phyloP scores from a whole-genome alignment of 768 basidiomycete species.

The Phallus indusiatus region DNA sequence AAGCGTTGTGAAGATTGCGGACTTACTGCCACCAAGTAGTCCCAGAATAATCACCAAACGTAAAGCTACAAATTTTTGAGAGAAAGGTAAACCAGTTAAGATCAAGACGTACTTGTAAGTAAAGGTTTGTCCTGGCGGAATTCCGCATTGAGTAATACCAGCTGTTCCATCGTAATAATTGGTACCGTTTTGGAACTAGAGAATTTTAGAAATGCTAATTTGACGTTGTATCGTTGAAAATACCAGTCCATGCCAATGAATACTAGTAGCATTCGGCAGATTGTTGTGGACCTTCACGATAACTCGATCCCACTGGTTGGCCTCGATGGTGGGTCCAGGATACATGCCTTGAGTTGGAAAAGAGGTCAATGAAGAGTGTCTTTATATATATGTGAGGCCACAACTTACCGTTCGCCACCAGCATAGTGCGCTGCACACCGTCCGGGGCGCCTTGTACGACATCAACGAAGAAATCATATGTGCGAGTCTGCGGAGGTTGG shows the following conservation, averaged over 20 bases:
- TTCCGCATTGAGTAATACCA: slow-evolving; percentile 42
- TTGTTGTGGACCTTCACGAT: slow-evolving; percentile 28
- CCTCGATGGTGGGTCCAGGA: slow-evolving; percentile 31
- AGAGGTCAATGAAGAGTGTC: neutral
- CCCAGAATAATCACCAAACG: slow-evolving; percentile 33
- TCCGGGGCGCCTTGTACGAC: slow-evolving; percentile 30
- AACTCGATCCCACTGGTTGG: slow-evolving; percentile 27
- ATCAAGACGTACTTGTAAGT: slow-evolving; percentile 22
- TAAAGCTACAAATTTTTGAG: slow-evolving; percentile 27
- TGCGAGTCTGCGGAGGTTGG: slow-evolving; percentile 27
- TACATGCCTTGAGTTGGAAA: slow-evolving; percentile 16
- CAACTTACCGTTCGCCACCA: slow-evolving; percentile 40
- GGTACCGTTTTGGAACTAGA: slow-evolving; percentile 31
- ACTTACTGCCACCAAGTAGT: slow-evolving; percentile 42
- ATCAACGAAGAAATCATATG: slow-evolving; percentile 33
- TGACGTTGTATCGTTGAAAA: neutral
- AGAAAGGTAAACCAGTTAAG: neutral
- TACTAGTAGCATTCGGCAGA: slow-evolving; percentile 18
- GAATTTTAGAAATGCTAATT: slow-evolving; percentile 15
- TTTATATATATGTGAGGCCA: no score
- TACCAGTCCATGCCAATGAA: slow-evolving; percentile 28
- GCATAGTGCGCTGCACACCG: slow-evolving; percentile 31
- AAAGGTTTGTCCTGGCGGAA: slow-evolving; percentile 38
- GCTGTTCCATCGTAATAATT: slow-evolving; percentile 40
- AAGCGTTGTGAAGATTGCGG: neutral